Percentiles rank a stretch among this genome's conserved stretches.
These are phyloP conservation scores for Stellera chamaejasme DNA, from an alignment of 345 rosid genomes.

Conservation along the genomic window DNA sequence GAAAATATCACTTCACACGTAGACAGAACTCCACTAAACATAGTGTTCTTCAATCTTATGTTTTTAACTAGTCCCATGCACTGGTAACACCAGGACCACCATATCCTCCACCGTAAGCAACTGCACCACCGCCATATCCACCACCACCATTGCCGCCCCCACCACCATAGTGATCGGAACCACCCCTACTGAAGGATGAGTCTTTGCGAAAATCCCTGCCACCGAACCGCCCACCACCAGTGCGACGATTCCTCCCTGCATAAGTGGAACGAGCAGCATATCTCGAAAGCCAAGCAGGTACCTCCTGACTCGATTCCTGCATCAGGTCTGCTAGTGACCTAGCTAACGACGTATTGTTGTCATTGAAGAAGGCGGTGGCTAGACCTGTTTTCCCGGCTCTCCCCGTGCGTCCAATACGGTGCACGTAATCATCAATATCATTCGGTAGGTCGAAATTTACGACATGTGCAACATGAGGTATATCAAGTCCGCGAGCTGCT, in stretches of 20 bases:
- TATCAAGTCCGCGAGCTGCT: constrained; percentile 94
- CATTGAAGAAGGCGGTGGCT: constrained; percentile 96
- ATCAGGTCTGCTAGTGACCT: constrained; percentile 64
- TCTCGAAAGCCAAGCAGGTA: constrained; percentile 86
- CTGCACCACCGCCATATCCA: constrained; percentile 27
- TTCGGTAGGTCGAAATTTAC: constrained; percentile 95
- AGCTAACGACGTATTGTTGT: constrained; percentile 63
- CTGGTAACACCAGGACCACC: constrained; percentile 53
- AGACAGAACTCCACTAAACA: background rate
- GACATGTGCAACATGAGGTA: constrained; percentile 91
- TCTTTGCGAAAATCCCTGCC: constrained; percentile 88
- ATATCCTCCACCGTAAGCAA: constrained; percentile 26
- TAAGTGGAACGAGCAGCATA: constrained; percentile 67
- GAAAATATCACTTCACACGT: too few relatives aligned
- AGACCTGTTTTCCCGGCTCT: constrained; percentile 91
- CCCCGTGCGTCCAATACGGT: constrained; percentile 96
- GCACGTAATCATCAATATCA: constrained; percentile 95
- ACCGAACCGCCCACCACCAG: constrained; percentile 88
- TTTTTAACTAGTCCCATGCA: constrained; percentile 43
- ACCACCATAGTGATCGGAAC: constrained; percentile 55
- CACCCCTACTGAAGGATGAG: constrained; percentile 44
- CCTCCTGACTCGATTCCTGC: constrained; percentile 96
- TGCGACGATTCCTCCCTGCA: constrained; percentile 58
- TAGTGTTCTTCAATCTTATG: constrained; percentile 15
- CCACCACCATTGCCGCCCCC: constrained; percentile 28